phyloP scores from a whole-genome alignment of 495 filamentous ascomycete species.

The Pyrenula aspistea region DNA sequence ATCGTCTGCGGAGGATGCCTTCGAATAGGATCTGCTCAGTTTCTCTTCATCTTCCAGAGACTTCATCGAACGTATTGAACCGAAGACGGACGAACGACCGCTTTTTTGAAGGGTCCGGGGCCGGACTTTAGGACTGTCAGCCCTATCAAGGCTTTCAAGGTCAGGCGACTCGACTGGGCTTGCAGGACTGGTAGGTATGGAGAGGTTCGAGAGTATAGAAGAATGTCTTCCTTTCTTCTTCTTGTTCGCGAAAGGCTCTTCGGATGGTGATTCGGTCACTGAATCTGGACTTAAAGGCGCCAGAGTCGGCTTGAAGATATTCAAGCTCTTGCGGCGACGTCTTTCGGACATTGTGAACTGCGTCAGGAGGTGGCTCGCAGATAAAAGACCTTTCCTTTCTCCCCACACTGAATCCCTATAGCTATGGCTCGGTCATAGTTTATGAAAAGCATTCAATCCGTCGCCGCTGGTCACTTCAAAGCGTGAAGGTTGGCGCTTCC shows the following conservation, averaged over 20 bases:
- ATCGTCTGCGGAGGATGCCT: constrained; percentile 21
- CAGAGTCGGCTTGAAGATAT: constrained; percentile 11
- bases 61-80: constrained; percentile 40
- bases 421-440: no score
- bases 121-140: constrained; percentile 20
- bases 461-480: no score
- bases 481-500: no score
- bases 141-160: neutral
- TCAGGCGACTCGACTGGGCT: constrained; percentile 4
- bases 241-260: constrained; percentile 2
- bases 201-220: constrained; percentile 3
- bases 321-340: constrained; percentile 12
- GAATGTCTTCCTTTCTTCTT: constrained; percentile 9
- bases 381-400: no score
- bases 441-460: no score
- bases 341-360: constrained; percentile 4
- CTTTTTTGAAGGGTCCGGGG: constrained; percentile 33
- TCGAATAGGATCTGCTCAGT: constrained; percentile 17
- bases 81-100: constrained; percentile 41
- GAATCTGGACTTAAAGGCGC: constrained; percentile 10
- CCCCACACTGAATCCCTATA: no score
- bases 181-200: constrained; percentile 9
- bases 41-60: constrained; percentile 37
- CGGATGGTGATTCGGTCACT: constrained; percentile 8
- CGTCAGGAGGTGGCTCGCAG: neutral